Evolutionary conservation across 1,284 basidiomycete species (phyloP).

Genomic region (Caloboletus firmus): DNA sequence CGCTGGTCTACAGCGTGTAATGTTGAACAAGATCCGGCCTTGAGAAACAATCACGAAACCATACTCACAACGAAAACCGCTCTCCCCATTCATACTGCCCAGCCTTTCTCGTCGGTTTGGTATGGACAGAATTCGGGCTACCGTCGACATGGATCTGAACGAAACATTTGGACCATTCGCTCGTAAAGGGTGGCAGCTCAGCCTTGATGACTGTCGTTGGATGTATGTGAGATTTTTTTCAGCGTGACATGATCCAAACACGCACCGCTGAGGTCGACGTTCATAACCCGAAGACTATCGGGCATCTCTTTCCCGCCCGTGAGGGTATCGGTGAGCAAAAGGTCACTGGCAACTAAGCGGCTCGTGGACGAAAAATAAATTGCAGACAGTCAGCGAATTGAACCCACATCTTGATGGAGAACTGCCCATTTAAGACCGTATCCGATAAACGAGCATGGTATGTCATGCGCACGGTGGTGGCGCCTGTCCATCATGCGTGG

Average conservation of each 20-base stretch:
- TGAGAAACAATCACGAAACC: background rate
- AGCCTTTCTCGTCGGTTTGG: background rate
- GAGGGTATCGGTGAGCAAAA: background rate
- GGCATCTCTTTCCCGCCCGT: background rate
- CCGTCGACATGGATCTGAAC: slow-evolving; percentile 25
- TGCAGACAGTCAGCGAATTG: background rate
- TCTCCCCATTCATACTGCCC: slow-evolving; percentile 22
- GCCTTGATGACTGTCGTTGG: slow-evolving; percentile 23
- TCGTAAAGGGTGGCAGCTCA: slow-evolving; percentile 20
- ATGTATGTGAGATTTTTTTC: background rate
- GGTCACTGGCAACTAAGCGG: background rate
- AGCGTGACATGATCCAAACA: background rate
- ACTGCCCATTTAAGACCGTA: background rate
- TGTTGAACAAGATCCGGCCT: background rate
- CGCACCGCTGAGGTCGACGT: slow-evolving; percentile 23
- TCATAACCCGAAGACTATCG: slow-evolving; percentile 3
- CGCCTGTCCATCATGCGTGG: background rate
- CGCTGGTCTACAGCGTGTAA: slow-evolving; percentile 9
- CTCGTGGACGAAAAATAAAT: background rate
- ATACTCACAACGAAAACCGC: slow-evolving; percentile 23
- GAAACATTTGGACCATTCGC: slow-evolving; percentile 28
- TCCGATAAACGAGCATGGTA: background rate
- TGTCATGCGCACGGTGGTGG: background rate
- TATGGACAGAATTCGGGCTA: slow-evolving; percentile 11
- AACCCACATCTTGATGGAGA: background rate